Conservation (phyloP, 2,329 filamentous ascomycete genomes). For the Cladosporium sp. region DNA sequence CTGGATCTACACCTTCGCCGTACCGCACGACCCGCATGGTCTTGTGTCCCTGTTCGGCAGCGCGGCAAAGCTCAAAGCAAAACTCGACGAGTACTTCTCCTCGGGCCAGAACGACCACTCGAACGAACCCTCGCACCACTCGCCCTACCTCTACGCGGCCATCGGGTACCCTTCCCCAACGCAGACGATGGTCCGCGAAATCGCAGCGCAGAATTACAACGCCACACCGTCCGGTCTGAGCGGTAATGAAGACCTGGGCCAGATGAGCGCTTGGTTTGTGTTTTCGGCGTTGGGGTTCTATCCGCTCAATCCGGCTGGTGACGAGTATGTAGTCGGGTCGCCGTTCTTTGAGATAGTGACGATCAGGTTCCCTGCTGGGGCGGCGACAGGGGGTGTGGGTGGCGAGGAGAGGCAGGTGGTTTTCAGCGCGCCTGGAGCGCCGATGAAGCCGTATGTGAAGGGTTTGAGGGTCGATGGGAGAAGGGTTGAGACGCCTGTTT, state of each 20-base stretch:
- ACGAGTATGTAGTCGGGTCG: conserved; percentile 44
- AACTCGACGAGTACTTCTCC: conserved; percentile 44
- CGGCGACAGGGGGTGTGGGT: conserved; percentile 25
- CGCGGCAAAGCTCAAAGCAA: conserved; percentile 36
- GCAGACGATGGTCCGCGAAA: conserved; percentile 36
- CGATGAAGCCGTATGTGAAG: conserved; percentile 39
- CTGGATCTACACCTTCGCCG: conserved; percentile 50
- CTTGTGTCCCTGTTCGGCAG: conserved; percentile 40
- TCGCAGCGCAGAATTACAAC: conserved; percentile 43
- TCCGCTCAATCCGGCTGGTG: conserved; percentile 42
- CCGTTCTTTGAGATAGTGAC: conserved; percentile 46
- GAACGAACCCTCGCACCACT: conserved; percentile 48
- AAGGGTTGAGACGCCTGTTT: conserved; percentile 30
- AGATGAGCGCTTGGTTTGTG: conserved; percentile 50
- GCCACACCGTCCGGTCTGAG: conserved; percentile 43
- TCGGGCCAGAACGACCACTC: conserved; percentile 46
- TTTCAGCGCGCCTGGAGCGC: conserved; percentile 40
- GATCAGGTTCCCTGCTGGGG: conserved; percentile 35
- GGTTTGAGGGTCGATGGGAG: conserved; percentile 40
- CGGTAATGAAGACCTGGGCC: conserved; percentile 48
- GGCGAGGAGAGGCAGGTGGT: conserved; percentile 29
- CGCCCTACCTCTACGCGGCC: conserved; percentile 44
- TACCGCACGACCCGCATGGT: conserved; percentile 44
- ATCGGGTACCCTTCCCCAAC: conserved; percentile 39
- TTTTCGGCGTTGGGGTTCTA: conserved; percentile 48